Evolutionary conservation across 768 basidiomycete species (phyloP).

Genomic region (Suillus discolor): DNA sequence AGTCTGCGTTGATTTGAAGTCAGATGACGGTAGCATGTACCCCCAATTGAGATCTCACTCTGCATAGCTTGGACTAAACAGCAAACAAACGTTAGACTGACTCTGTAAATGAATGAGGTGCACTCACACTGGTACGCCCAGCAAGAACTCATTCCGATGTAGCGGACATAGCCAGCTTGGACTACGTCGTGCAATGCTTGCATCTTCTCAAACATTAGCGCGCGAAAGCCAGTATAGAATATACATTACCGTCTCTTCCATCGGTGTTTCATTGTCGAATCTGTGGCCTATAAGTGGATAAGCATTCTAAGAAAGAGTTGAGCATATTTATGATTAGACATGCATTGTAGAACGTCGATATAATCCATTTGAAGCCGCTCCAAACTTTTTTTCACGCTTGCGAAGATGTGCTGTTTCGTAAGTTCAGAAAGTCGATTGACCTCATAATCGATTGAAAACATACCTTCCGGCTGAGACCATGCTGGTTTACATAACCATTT

Average conservation of each 20-base stretch:
- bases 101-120: background rate
- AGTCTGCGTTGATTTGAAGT: conserved; percentile 25
- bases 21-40: background rate
- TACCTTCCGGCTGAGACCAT: conserved; percentile 47
- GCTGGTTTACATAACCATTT: conserved; percentile 50
- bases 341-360: conserved; percentile 60
- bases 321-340: conserved; percentile 6
- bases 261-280: conserved; percentile 53
- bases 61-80: conserved; percentile 42
- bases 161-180: conserved; percentile 48
- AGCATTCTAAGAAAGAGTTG: background rate
- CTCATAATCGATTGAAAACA: conserved; percentile 5
- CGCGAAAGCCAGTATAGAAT: background rate
- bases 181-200: conserved; percentile 54
- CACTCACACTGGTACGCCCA: conserved; percentile 42
- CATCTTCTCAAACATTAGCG: conserved; percentile 31
- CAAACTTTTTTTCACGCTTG: conserved; percentile 46
- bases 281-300: conserved; percentile 41
- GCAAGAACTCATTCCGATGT: conserved; percentile 47
- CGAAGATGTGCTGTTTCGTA: conserved; percentile 53
- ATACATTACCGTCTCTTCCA: conserved; percentile 41
- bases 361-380: conserved; percentile 51
- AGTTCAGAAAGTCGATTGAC: conserved; percentile 13
- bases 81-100: background rate
- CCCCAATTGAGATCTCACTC: conserved; percentile 26